Evolutionary conservation across 1,139 yeast species (phyloP).

Genomic region (Taphrina pruni): DNA sequence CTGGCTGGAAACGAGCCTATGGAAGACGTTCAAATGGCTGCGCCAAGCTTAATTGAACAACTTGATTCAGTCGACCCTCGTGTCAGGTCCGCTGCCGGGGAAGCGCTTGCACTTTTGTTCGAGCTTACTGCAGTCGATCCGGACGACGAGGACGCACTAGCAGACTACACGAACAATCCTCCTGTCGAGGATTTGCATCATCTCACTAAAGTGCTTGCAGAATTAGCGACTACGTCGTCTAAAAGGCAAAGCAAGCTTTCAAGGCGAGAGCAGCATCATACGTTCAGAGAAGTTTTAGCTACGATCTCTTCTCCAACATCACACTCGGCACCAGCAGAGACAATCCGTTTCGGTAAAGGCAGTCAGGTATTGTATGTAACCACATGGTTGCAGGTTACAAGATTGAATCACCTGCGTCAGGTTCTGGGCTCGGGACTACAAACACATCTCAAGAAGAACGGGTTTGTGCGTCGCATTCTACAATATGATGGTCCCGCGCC

Average conservation of each 20-base stretch:
- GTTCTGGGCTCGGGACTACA: conserved; percentile 46
- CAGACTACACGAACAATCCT: conserved; percentile 26
- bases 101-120: conserved; percentile 46
- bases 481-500: conserved; percentile 45
- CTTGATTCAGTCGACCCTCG: conserved; percentile 45
- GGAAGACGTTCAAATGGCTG: conserved; percentile 40
- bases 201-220: conserved; percentile 43
- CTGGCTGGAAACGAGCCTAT: conserved; percentile 42
- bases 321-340: conserved; percentile 40
- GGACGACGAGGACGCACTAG: conserved; percentile 42
- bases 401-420: conserved; percentile 45
- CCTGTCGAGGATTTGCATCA: conserved; percentile 46
- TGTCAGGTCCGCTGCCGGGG: conserved; percentile 47
- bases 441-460: conserved; percentile 45
- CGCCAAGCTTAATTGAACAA: conserved; percentile 47
- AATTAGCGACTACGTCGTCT: conserved; percentile 46
- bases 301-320: conserved; percentile 45
- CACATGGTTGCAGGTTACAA: conserved; percentile 45
- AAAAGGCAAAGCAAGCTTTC: conserved; percentile 46
- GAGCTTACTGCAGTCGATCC: conserved; percentile 45
- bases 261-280: conserved; percentile 46
- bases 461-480: conserved; percentile 43
- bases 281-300: conserved; percentile 47
- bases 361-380: conserved; percentile 43
- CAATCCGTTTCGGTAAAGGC: conserved; percentile 43